Base-by-base conservation (phyloP, 768 basidiomycete genomes). In the Glaciozyma martinii region DNA sequence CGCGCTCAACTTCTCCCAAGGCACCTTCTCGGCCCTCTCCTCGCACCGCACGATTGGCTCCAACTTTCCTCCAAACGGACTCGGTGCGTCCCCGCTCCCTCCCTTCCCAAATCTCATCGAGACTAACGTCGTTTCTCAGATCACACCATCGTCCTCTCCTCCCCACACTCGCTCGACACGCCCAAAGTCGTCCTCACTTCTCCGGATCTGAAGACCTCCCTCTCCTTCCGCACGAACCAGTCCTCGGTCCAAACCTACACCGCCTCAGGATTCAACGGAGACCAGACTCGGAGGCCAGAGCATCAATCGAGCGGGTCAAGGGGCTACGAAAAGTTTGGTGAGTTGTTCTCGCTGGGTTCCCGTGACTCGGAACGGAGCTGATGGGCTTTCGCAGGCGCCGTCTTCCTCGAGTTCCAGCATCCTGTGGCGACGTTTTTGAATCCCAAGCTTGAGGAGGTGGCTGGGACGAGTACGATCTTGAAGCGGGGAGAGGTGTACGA, bases 341-440 rank as follows among this genome's bases (percentile, higher is more conserved):
- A 33, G 49, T 13, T 2, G 3, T 5, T 21, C n/a, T 37, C 12
- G 1, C 15, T 23, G 10, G 27, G 1, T 25, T 44, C 43, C 29
- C 25, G 8, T n/a, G 42, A n/a, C n/a, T n/a, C n/a, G n/a, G n/a
- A 50, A 8, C 23, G 5, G 25, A 42, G 60, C 13, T 66, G 37
- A 56, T 32, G 13, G 23, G 60, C 46, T 27, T 10, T 10, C 42
- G 60, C 58, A 59, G 60, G 62, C 18, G 60, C 58, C n/a, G 50
- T 66, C 1, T 71, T 71, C 33, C 56, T 71, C 32, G 69, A 71
- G 59, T 71, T 71, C 46, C 69, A 71, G 13, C 47, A 59, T 15
- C 69, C 69, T 0, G 60, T 71, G 3, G 69, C 63, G 21, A 59
- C 69, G 32, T 30, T 62, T 3, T 6, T 52, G 3, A 63, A 71